phyloP scores from a whole-genome alignment of 345 rosid species.

The Hirschfeldia incana region DNA sequence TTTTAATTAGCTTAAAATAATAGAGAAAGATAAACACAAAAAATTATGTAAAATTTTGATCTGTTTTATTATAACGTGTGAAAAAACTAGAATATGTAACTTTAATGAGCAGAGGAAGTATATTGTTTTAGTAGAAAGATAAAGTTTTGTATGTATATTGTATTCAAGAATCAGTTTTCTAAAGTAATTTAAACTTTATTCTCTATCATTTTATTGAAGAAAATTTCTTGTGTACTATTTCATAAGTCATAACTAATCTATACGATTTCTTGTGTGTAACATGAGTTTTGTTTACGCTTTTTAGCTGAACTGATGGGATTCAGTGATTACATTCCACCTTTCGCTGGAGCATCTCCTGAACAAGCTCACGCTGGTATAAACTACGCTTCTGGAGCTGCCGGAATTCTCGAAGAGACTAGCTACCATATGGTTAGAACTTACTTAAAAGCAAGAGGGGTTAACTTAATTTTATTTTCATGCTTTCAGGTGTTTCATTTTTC shows the following conservation, averaged over 20 bases:
- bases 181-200: neutral
- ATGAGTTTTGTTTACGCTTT: neutral
- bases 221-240: neutral
- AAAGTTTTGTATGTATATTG: neutral
- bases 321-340: constrained; percentile 44
- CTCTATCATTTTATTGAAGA: neutral
- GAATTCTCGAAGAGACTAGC: constrained; percentile 58
- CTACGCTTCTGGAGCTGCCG: constrained; percentile 72
- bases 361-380: constrained; percentile 48
- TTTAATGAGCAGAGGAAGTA: neutral
- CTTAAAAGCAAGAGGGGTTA: neutral
- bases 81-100: neutral
- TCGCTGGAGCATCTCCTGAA: constrained; percentile 27
- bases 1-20: too few relatives aligned
- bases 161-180: neutral
- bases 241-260: neutral
- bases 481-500: neutral
- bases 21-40: too few relatives aligned
- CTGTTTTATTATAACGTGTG: too few relatives aligned
- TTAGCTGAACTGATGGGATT: constrained; percentile 55
- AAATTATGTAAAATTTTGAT: too few relatives aligned
- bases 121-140: neutral
- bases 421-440: constrained; percentile 44
- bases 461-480: neutral
- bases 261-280: neutral